Conservation (phyloP, 2,329 filamentous ascomycete species). For the Penicillium sclerotigenum region DNA sequence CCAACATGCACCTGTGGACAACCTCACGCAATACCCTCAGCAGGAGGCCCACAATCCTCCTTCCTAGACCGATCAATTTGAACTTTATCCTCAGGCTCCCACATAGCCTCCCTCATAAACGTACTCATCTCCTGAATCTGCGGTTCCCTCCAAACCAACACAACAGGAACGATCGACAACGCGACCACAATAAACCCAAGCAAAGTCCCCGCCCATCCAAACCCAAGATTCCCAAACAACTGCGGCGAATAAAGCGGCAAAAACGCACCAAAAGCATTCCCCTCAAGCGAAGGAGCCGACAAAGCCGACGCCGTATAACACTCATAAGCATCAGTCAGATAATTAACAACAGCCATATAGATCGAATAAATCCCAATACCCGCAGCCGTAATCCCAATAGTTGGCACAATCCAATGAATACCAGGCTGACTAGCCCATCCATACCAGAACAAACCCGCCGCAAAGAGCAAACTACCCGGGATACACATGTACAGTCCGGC, state of each 20-base stretch:
- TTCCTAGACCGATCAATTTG: slow-evolving; percentile 10
- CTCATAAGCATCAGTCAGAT: slow-evolving; percentile 49
- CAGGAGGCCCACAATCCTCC: background rate
- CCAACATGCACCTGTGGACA: background rate
- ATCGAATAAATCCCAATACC: slow-evolving; percentile 46
- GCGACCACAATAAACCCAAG: slow-evolving; percentile 44
- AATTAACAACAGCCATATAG: slow-evolving; percentile 50
- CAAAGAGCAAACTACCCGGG: slow-evolving; percentile 39
- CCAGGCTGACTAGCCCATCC: slow-evolving; percentile 32
- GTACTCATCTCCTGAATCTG: slow-evolving; percentile 35
- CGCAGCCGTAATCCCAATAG: slow-evolving; percentile 32
- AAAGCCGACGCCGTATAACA: slow-evolving; percentile 49
- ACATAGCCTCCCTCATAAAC: slow-evolving; percentile 29
- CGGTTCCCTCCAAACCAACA: slow-evolving; percentile 43
- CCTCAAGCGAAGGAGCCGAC: slow-evolving; percentile 46
- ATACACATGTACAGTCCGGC: slow-evolving; percentile 44
- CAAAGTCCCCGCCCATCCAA: slow-evolving; percentile 44
- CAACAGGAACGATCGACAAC: slow-evolving; percentile 41
- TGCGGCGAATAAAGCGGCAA: slow-evolving; percentile 45
- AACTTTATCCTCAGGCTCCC: slow-evolving; percentile 15
- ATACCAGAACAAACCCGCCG: slow-evolving; percentile 38
- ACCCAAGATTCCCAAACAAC: slow-evolving; percentile 43
- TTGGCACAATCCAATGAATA: slow-evolving; percentile 37
- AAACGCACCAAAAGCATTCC: slow-evolving; percentile 48
- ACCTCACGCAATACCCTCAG: background rate